Evolutionary conservation across 2,329 filamentous ascomycete species (phyloP).

Genomic region (Sphaerulina musiva): DNA sequence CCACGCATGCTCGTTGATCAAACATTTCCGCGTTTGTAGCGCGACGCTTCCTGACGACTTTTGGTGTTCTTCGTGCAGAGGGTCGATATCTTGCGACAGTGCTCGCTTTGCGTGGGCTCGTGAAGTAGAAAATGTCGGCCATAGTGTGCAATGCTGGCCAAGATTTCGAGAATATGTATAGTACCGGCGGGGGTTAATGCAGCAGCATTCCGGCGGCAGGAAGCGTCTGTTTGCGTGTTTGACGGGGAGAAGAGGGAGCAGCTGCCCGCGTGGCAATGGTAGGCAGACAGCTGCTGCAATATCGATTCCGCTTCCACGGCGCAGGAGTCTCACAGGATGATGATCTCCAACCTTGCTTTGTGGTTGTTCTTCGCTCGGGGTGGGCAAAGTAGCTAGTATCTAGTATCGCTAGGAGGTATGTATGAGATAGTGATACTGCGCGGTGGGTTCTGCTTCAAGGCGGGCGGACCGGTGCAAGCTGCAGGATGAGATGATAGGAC

Average conservation of each 20-base stretch:
- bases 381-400: background rate
- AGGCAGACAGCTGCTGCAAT: slow-evolving; percentile 16
- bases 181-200: slow-evolving; percentile 1
- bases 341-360: slow-evolving; percentile 2
- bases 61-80: slow-evolving; percentile 15
- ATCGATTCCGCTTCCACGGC: slow-evolving; percentile 14
- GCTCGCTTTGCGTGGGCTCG: slow-evolving; percentile 18
- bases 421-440: background rate
- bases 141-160: slow-evolving; percentile 1
- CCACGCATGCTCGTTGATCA: slow-evolving; percentile 25
- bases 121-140: slow-evolving; percentile 27
- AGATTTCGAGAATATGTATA: background rate
- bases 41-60: slow-evolving; percentile 15
- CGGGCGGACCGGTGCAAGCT: slow-evolving; percentile 15
- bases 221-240: slow-evolving; percentile 8
- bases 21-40: slow-evolving; percentile 16
- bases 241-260: slow-evolving; percentile 10
- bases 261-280: slow-evolving; percentile 4
- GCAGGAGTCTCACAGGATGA: slow-evolving; percentile 6
- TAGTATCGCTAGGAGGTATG: background rate
- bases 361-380: background rate
- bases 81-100: slow-evolving; percentile 12
- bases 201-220: slow-evolving; percentile 4
- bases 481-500: slow-evolving; percentile 9
- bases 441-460: slow-evolving; percentile 13